Conservation (phyloP, 2,329 filamentous ascomycete species). For the Didymella keratinophila region DNA sequence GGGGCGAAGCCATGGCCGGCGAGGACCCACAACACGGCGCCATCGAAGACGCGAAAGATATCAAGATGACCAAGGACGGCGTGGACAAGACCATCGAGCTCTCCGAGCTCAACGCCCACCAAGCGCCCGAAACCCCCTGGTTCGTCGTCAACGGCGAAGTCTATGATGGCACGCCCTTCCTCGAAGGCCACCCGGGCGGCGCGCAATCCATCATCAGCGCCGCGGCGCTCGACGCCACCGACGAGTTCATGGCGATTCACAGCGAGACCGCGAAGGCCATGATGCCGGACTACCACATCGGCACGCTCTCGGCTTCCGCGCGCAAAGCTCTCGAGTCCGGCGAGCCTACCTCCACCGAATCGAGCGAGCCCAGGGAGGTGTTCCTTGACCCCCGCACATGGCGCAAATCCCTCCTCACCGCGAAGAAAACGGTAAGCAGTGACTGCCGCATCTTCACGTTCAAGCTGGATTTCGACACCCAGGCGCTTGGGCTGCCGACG, state of each 20-base stretch:
- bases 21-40: slow-evolving; percentile 54
- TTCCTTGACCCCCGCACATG: slow-evolving; percentile 79
- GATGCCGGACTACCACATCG: slow-evolving; percentile 87
- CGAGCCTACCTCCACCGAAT: slow-evolving; percentile 50
- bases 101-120: slow-evolving; percentile 75
- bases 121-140: slow-evolving; percentile 74
- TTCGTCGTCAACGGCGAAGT: slow-evolving; percentile 90
- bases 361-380: slow-evolving; percentile 58
- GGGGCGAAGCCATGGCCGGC: slow-evolving; percentile 75
- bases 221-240: slow-evolving; percentile 81
- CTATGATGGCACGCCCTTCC: slow-evolving; percentile 82
- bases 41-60: slow-evolving; percentile 66
- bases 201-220: slow-evolving; percentile 83
- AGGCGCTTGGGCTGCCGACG: slow-evolving; percentile 77
- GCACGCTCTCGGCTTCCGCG: slow-evolving; percentile 71
- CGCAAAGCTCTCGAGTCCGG: slow-evolving; percentile 62
- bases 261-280: slow-evolving; percentile 91
- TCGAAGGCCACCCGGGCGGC: slow-evolving; percentile 85
- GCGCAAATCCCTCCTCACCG: slow-evolving; percentile 74
- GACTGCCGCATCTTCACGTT: slow-evolving; percentile 87
- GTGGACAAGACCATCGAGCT: slow-evolving; percentile 70
- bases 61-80: slow-evolving; percentile 78
- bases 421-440: slow-evolving; percentile 73
- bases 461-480: slow-evolving; percentile 73
- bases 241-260: slow-evolving; percentile 93